Conservation (phyloP, 2,329 filamentous ascomycete species). For the Lizonia empirigonia region DNA sequence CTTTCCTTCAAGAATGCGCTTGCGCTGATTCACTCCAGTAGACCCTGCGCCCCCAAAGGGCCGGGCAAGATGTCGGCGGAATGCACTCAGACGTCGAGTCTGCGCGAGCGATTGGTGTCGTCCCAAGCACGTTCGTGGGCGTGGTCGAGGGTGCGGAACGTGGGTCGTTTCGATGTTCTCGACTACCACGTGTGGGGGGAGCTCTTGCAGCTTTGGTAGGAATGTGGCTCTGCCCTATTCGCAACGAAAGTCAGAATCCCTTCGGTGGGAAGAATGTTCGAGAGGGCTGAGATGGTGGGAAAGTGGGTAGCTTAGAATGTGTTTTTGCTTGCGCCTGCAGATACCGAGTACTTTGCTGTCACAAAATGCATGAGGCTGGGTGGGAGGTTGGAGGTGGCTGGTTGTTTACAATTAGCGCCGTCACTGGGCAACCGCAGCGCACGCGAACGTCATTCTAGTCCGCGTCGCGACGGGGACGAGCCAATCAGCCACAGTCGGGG, state of each 20-base stretch:
- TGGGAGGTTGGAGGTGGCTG: slow-evolving; percentile 41
- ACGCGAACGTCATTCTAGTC: slow-evolving; percentile 28
- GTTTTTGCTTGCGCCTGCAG: slow-evolving; percentile 37
- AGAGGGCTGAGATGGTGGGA: slow-evolving; percentile 27
- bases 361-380: slow-evolving; percentile 43
- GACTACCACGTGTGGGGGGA: slow-evolving; percentile 25
- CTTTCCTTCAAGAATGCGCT: slow-evolving; percentile 29
- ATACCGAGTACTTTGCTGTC: slow-evolving; percentile 40
- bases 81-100: slow-evolving; percentile 39
- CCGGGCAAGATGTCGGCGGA: slow-evolving; percentile 42
- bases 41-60: slow-evolving; percentile 51
- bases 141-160: slow-evolving; percentile 25
- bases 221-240: slow-evolving; percentile 39
- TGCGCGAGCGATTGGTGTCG: slow-evolving; percentile 30
- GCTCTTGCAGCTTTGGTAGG: slow-evolving; percentile 37
- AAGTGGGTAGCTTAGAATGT: slow-evolving; percentile 43
- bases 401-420: slow-evolving; percentile 28
- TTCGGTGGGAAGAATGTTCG: slow-evolving; percentile 26
- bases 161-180: slow-evolving; percentile 22
- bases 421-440: slow-evolving; percentile 23
- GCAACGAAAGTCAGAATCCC: slow-evolving; percentile 41
- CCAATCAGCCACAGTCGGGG: slow-evolving; percentile 28
- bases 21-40: slow-evolving; percentile 31
- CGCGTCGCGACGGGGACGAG: slow-evolving; percentile 12
- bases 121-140: slow-evolving; percentile 26